phyloP scores from a whole-genome alignment of 2,329 filamentous ascomycete genomes.

The Taxawa tesnikishii region DNA sequence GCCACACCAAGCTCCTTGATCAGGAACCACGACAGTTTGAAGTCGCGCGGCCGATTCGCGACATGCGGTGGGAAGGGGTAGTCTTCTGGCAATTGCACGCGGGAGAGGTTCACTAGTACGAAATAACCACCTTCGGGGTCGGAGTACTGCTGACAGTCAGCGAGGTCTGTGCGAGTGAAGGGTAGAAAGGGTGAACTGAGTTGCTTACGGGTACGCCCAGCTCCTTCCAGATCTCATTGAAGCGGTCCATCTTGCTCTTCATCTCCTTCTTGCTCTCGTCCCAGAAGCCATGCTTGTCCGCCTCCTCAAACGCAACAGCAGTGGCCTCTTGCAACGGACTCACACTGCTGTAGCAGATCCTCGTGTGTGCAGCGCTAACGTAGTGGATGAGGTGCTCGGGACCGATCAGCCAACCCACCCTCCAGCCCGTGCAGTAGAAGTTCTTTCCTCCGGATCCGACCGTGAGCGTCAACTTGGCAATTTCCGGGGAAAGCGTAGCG shows the following conservation, averaged over 20 bases:
- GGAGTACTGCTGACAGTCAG: conserved; percentile 46
- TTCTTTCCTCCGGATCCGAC: conserved; percentile 96
- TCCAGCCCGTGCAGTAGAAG: conserved; percentile 96
- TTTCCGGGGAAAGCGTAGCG: conserved; percentile 78
- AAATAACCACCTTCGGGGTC: conserved; percentile 97
- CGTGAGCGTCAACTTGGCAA: conserved; percentile 77
- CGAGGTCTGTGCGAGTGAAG: not conserved
- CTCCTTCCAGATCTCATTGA: conserved; percentile 54
- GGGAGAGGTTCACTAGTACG: conserved; percentile 83
- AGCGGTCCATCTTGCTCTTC: conserved; percentile 75
- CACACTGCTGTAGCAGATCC: conserved; percentile 91
- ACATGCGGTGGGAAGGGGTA: conserved; percentile 90
- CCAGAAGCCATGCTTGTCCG: conserved; percentile 80
- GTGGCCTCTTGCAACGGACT: conserved; percentile 90
- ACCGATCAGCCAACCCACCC: conserved; percentile 90
- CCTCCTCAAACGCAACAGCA: conserved; percentile 87
- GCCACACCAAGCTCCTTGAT: conserved; percentile 95
- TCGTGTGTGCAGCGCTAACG: conserved; percentile 82
- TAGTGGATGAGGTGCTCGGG: conserved; percentile 81
- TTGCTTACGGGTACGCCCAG: conserved; percentile 28
- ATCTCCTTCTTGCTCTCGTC: conserved; percentile 71
- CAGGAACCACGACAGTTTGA: conserved; percentile 90
- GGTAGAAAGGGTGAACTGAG: not conserved
- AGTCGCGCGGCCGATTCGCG: conserved; percentile 74
- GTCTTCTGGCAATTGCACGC: conserved; percentile 68